phyloP scores from a whole-genome alignment of 148 eudicot species.

The Bassia scoparia region DNA sequence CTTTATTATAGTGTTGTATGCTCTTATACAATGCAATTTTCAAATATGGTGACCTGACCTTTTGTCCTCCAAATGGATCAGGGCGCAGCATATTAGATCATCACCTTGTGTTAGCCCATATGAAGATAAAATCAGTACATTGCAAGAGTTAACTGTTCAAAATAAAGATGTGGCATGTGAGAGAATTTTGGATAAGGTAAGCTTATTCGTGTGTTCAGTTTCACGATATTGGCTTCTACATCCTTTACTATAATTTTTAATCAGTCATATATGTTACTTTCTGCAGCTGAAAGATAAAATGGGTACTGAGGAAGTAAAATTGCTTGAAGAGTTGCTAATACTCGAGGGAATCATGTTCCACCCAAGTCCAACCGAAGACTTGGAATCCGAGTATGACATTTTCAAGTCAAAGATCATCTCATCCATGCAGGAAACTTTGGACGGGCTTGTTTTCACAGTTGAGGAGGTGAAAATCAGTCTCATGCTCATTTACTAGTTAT shows the following conservation, averaged over 20 bases:
- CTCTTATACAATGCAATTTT: neutral
- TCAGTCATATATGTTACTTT: slow-evolving; percentile 14
- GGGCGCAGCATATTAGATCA: slow-evolving; percentile 90
- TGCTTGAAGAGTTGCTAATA: slow-evolving; percentile 66
- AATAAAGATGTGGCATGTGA: slow-evolving; percentile 42
- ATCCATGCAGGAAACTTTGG: slow-evolving; percentile 53
- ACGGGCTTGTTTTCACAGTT: slow-evolving; percentile 49
- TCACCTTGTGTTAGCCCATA: slow-evolving; percentile 31
- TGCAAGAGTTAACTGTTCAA: slow-evolving; percentile 23
- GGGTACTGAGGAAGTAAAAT: slow-evolving; percentile 52
- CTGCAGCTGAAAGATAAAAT: slow-evolving; percentile 55
- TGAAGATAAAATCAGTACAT: slow-evolving; percentile 49
- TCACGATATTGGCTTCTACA: neutral
- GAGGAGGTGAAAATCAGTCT: slow-evolving; percentile 43
- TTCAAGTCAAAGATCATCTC: slow-evolving; percentile 49
- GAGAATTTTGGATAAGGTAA: slow-evolving; percentile 66
- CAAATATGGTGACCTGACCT: too few species aligned
- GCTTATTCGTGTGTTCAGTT: neutral
- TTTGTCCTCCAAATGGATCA: slow-evolving; percentile 30
- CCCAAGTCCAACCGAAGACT: slow-evolving; percentile 46
- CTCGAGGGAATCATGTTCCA: slow-evolving; percentile 59
- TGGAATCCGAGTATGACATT: slow-evolving; percentile 54
- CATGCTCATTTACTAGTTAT: neutral
- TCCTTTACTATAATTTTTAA: neutral
- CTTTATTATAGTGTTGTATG: neutral